Base-by-base conservation (phyloP, 2,329 filamentous ascomycete genomes). In the Cordyceps tenuipes region DNA sequence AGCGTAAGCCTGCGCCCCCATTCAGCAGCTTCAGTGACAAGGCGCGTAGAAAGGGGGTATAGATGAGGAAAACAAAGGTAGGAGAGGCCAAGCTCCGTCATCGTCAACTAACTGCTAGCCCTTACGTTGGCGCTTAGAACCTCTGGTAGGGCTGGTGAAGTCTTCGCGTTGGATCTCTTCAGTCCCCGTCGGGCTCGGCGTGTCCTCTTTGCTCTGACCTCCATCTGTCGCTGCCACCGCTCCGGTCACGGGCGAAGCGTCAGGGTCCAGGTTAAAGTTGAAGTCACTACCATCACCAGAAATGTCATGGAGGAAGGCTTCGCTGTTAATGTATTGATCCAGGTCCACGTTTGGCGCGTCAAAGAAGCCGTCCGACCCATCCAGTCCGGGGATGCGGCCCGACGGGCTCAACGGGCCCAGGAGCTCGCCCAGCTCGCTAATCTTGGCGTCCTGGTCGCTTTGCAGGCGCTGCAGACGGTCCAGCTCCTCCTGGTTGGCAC, bases 401-500 rank as follows among this genome's bases (percentile, higher is more conserved):
- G 84, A 89, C 0, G 91, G 91, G 67, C 87, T 92, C 13, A 96
- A 79, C 0, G 91, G 91, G 7, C 89, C 86, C 8, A 97, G 80
- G 17, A 91, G 76, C 59, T 84, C 85, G 56, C 85, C 85, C 10
- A 97, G 78, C 61, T 89, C 85, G 63, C 89, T 84, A 1, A 97
- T 88, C 53, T 89, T 88, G 52, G 81, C 81, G 62, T 88, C 86
- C 68, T 96, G 91, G 62, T 93, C 86, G 26, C 84, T 83, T 69
- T 95, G 90, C 67, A 96, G 78, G 48, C 86, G 87, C 63, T 90
- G 84, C 2, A 97, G 79, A 34, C 88, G 82, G 56, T 94, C 89
- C 31, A 97, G 82, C 63, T 96, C 89, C 15, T 87, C 79, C 63
- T 88, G 82, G 5, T 88, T 92, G 62, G 82, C 82, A 50, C 80